Evolutionary conservation across 2,329 filamentous ascomycete species (phyloP).

Genomic region (Colletotrichum caudatum): DNA sequence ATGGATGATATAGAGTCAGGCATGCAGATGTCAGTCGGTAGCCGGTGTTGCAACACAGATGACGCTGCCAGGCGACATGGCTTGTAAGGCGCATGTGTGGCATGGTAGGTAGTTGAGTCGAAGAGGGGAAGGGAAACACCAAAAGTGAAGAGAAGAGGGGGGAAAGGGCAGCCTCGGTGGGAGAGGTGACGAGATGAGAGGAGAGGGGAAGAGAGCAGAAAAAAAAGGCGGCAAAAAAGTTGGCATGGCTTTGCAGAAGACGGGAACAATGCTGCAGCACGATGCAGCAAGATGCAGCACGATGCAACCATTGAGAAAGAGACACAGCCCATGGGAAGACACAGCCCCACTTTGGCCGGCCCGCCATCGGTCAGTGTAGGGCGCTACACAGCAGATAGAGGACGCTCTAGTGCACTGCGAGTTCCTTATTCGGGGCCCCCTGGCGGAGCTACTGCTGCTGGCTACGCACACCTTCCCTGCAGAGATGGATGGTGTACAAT

Average conservation of each 20-base stretch:
- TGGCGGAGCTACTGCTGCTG: conserved; percentile 34
- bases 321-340: conserved; percentile 20
- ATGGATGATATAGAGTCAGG: neutral
- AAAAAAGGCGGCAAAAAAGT: conserved; percentile 22
- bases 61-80: neutral
- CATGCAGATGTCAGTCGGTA: neutral
- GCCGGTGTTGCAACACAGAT: neutral
- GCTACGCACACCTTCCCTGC: conserved; percentile 26
- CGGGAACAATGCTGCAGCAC: conserved; percentile 31
- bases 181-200: neutral
- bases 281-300: conserved; percentile 36
- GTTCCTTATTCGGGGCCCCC: conserved; percentile 34
- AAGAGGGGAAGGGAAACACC: neutral
- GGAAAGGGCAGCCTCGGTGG: neutral
- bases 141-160: neutral
- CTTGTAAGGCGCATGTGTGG: conserved; percentile 8
- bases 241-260: conserved; percentile 39
- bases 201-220: neutral
- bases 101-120: neutral
- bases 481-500: neutral
- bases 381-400: conserved; percentile 15
- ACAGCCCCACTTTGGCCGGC: conserved; percentile 31
- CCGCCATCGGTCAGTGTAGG: conserved; percentile 15
- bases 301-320: conserved; percentile 36
- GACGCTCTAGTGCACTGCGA: neutral